Conservation (phyloP, 345 rosid species). For the Abelmoschus esculentus region DNA sequence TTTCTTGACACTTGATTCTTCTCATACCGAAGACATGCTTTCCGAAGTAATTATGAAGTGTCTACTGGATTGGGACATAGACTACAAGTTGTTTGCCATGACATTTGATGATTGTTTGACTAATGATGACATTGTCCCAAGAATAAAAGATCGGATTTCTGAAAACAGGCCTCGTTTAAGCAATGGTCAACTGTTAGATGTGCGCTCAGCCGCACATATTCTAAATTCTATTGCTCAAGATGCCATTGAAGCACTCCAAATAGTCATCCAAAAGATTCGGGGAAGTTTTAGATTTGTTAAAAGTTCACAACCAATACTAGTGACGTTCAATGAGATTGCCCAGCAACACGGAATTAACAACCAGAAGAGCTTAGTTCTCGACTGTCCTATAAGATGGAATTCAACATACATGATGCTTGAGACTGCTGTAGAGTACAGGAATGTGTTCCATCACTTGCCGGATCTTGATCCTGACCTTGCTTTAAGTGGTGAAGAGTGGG, state of each 20-base stretch:
- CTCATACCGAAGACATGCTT: conserved; percentile 80
- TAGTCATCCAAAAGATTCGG: conserved; percentile 64
- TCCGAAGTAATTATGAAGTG: conserved; percentile 69
- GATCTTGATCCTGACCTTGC: conserved; percentile 56
- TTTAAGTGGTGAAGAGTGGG: conserved; percentile 75
- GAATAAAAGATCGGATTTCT: conserved; percentile 55
- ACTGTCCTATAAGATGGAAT: conserved; percentile 56
- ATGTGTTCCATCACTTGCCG: conserved; percentile 51
- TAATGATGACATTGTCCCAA: conserved; percentile 57
- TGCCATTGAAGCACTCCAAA: conserved; percentile 51
- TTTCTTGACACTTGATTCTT: conserved; percentile 68
- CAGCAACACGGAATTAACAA: conserved; percentile 53
- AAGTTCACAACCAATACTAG: conserved; percentile 58
- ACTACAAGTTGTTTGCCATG: conserved; percentile 75
- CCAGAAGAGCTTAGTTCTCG: conserved; percentile 52
- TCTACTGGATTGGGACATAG: conserved; percentile 80
- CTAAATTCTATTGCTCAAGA: conserved; percentile 56
- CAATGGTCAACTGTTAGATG: conserved; percentile 63
- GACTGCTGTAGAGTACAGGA: conserved; percentile 56
- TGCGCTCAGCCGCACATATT: conserved; percentile 66
- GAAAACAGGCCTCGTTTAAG: conserved; percentile 48
- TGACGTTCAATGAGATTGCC: conserved; percentile 63
- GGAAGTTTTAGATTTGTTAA: conserved; percentile 66
- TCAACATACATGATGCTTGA: conserved; percentile 80
- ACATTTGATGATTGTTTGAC: conserved; percentile 55